Evolutionary conservation across 176 grass and related monocot species (phyloP).

Genomic region (Triticum urartu): DNA sequence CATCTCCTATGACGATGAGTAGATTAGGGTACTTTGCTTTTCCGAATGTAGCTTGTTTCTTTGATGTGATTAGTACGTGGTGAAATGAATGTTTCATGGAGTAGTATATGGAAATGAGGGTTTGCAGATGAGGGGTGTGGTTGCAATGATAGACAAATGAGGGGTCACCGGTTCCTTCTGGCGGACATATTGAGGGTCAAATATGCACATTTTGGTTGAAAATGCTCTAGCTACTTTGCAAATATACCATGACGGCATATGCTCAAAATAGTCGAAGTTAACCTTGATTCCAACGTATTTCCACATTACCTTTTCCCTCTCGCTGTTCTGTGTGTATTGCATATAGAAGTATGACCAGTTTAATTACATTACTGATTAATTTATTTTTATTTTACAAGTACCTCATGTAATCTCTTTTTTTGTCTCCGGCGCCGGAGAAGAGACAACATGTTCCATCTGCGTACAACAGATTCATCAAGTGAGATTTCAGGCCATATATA

Average conservation of each 20-base stretch:
- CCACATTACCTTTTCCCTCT: background rate
- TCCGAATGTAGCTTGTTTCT: no score
- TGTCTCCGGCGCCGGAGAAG: slow-evolving; percentile 70
- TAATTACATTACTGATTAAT: background rate
- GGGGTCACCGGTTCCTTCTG: no score
- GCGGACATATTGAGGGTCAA: no score
- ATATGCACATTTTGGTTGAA: no score
- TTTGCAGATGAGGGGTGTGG: no score
- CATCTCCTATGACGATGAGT: no score
- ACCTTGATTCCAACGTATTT: background rate
- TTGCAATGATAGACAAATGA: no score
- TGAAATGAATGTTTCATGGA: no score
- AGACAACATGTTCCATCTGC: slow-evolving; percentile 86
- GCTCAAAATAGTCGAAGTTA: background rate
- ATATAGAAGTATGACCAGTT: background rate
- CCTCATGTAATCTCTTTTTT: background rate
- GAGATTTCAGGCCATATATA: slow-evolving; percentile 20
- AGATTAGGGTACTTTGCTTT: no score
- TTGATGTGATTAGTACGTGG: no score
- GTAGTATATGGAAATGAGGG: no score
- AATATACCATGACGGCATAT: background rate
- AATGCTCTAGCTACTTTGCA: no score
- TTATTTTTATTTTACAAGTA: background rate
- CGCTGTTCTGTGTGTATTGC: background rate
- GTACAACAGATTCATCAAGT: slow-evolving; percentile 99